Conservation (phyloP, 176 grass and related monocot genomes). For the Pontederia paniculata region DNA sequence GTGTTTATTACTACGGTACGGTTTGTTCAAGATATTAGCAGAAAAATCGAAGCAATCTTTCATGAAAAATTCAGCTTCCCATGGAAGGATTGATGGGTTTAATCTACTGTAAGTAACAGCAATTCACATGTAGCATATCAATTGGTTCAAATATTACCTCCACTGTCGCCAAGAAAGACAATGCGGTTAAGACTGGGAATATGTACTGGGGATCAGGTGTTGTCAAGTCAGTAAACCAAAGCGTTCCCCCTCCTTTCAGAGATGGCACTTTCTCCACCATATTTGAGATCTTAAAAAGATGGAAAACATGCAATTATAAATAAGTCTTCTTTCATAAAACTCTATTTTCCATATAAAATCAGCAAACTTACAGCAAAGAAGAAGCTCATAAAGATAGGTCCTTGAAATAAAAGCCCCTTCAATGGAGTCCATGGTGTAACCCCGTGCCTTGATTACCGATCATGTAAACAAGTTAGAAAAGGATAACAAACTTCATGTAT, state of each 20-base stretch:
- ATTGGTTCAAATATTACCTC: slow-evolving; percentile 41
- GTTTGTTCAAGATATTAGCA: no score
- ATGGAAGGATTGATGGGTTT: no score
- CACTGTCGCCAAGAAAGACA: slow-evolving; percentile 58
- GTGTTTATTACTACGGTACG: no score
- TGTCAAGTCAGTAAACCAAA: slow-evolving; percentile 95
- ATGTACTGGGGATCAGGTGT: slow-evolving; percentile 63
- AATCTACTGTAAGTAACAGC: no score
- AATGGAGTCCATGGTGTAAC: slow-evolving; percentile 74
- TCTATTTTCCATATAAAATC: background rate
- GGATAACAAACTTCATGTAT: background rate
- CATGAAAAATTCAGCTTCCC: no score
- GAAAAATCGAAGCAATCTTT: no score
- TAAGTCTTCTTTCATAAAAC: background rate
- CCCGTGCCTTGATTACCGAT: slow-evolving; percentile 51
- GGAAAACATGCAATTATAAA: background rate
- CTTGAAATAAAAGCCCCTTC: slow-evolving; percentile 83
- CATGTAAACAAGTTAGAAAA: background rate
- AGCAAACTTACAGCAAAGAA: slow-evolving; percentile 69
- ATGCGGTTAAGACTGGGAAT: slow-evolving; percentile 56
- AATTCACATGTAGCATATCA: no score
- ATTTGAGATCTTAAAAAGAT: slow-evolving; percentile 63
- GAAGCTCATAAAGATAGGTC: slow-evolving; percentile 87
- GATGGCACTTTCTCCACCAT: slow-evolving; percentile 95
- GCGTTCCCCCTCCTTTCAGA: slow-evolving; percentile 67